phyloP scores from a whole-genome alignment of 345 rosid genomes.

The Toxicodendron radicans region DNA sequence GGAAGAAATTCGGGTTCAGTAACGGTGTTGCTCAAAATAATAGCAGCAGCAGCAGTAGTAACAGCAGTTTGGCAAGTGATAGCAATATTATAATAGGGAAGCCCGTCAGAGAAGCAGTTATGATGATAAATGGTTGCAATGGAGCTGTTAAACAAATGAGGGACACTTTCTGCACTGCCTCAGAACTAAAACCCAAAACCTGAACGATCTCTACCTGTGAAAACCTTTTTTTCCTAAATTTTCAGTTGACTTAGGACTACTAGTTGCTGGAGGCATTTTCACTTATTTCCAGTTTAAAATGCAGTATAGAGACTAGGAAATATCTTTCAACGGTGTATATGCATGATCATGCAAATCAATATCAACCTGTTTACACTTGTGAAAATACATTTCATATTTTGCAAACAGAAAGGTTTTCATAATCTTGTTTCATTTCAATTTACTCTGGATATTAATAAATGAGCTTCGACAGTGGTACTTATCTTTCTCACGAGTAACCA shows the following conservation, averaged over 20 bases:
- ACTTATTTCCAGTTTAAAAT: not conserved
- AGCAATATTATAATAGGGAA: conserved; percentile 12
- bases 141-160: conserved; percentile 19
- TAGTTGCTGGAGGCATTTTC: not conserved
- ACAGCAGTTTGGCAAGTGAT: conserved; percentile 23
- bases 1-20: conserved; percentile 18
- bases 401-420: too few relatives aligned
- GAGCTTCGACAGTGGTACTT: too few relatives aligned
- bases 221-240: not conserved
- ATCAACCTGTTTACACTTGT: too few relatives aligned
- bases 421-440: too few relatives aligned
- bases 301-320: not conserved
- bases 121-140: conserved; percentile 15
- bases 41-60: conserved; percentile 21
- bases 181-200: conserved; percentile 9
- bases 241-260: not conserved
- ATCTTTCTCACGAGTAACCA: too few relatives aligned
- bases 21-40: conserved; percentile 20
- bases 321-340: not conserved
- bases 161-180: conserved; percentile 7
- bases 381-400: too few relatives aligned
- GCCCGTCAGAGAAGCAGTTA: conserved; percentile 11
- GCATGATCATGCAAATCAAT: too few relatives aligned
- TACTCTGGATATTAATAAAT: not conserved
- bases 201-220: not conserved